Conservation (phyloP, 2,329 filamentous ascomycete genomes). For the Dryadomyces quercus-mongolicae region DNA sequence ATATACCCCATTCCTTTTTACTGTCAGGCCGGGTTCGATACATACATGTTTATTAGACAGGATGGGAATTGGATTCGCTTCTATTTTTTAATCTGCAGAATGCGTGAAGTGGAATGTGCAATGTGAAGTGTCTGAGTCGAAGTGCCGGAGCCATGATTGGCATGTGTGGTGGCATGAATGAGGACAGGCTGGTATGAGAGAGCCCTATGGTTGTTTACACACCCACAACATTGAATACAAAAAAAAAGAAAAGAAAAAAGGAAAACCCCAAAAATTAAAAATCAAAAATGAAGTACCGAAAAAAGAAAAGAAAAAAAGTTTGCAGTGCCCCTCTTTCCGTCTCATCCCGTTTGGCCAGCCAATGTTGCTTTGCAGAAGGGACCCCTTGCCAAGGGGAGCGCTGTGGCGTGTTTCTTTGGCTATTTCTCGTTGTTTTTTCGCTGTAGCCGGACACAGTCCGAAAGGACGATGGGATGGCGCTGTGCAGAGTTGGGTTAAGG, state of each 20-base stretch:
- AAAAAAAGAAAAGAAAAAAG: conserved; percentile 4
- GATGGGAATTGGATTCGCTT: conserved; percentile 2
- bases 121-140: not conserved
- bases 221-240: not conserved
- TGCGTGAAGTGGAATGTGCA: not conserved
- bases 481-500: too few species aligned
- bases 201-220: not conserved
- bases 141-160: not conserved
- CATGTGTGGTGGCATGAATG: too few species aligned
- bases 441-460: too few species aligned
- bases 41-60: not conserved
- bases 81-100: not conserved
- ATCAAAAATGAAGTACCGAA: not conserved
- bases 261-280: not conserved
- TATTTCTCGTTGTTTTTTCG: too few species aligned
- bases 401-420: too few species aligned
- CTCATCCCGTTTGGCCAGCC: not conserved
- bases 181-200: not conserved
- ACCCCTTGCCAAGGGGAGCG: not conserved
- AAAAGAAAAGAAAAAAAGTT: not conserved
- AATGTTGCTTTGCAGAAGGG: not conserved
- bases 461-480: too few species aligned
- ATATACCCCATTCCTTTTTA: conserved; percentile 6
- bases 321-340: not conserved
- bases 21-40: not conserved